phyloP scores from a whole-genome alignment of 768 basidiomycete genomes.

The Leucogyrophana mollusca region DNA sequence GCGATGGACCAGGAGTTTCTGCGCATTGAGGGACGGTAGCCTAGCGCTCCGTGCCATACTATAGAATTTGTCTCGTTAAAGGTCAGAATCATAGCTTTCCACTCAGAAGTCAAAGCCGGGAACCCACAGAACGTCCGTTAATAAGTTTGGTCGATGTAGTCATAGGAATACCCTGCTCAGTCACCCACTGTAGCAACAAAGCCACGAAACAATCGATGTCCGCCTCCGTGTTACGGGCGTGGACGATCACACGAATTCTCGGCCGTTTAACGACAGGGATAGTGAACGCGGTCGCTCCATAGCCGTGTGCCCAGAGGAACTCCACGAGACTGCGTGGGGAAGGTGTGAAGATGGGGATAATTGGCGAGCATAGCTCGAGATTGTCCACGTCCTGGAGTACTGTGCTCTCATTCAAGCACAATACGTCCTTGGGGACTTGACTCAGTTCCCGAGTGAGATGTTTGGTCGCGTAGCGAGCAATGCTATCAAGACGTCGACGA shows the following conservation, averaged over 20 bases:
- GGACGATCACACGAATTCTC: slow-evolving; percentile 77
- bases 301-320: slow-evolving; percentile 11
- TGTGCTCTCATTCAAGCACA: neutral
- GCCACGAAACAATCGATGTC: slow-evolving; percentile 59
- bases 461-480: neutral
- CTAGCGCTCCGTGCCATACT: no score
- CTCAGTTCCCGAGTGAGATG: neutral
- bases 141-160: no score
- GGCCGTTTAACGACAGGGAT: slow-evolving; percentile 8
- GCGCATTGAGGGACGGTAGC: no score
- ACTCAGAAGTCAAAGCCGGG: no score
- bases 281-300: neutral
- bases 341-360: slow-evolving; percentile 74
- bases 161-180: no score
- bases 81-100: no score
- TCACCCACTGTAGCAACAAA: slow-evolving; percentile 47
- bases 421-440: neutral
- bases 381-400: no score
- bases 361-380: slow-evolving; percentile 55
- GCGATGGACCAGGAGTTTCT: no score
- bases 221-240: slow-evolving; percentile 62
- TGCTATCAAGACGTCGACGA: neutral
- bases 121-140: no score
- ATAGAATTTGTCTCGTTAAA: no score
- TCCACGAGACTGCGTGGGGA: slow-evolving; percentile 69